Evolutionary conservation across 345 rosid genomes (phyloP), one percentile per base, ranked within the genome.

Genomic region (Heritiera fomes): DNA sequence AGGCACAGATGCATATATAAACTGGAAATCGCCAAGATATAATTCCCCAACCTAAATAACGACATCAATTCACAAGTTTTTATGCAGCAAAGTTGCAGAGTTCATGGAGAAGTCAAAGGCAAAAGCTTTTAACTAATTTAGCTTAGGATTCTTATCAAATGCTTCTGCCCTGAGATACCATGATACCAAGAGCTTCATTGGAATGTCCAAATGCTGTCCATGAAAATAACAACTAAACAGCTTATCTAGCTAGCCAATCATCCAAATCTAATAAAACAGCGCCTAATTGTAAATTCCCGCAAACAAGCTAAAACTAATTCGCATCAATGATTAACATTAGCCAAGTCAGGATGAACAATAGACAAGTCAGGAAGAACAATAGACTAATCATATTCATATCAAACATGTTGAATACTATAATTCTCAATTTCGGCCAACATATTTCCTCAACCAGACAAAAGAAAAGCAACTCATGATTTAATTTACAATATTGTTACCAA

Each of bases 371-470:
- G 38, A 34, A 34, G 38, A 34, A 34, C 38, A 34, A 34, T 17
- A 71, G 40, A 41, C 28, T 17, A 12, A 50, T 71, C n/a, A 50
- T 3, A 49, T 23, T 23, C 56, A 45, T 5, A 47, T 47, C 15
- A 70, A 5, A 13, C 17, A 7, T 30, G 17, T 17, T 17, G 28
- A 6, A 15, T 71, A 32, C 61, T 52, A 4, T 8, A 72, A 71
- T 15, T 53, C 61, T 34, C 15, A 17, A 34, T 34, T 72, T 72
- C 28, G 59, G 74, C n/a, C 74, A 49, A 49, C 58, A 23, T 69
- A 23, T 45, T 69, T 11, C 55, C 73, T 69, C 55, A 71, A 30
- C 75, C 41, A 71, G 14, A 61, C 5, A 71, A 50, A 4, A 71
- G 46, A 52, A 52, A 52, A 18, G 46, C 30, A 38, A 53, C 30